Base-by-base conservation (phyloP, 2,329 filamentous ascomycete species). In the Ophiocordyceps robertsii region DNA sequence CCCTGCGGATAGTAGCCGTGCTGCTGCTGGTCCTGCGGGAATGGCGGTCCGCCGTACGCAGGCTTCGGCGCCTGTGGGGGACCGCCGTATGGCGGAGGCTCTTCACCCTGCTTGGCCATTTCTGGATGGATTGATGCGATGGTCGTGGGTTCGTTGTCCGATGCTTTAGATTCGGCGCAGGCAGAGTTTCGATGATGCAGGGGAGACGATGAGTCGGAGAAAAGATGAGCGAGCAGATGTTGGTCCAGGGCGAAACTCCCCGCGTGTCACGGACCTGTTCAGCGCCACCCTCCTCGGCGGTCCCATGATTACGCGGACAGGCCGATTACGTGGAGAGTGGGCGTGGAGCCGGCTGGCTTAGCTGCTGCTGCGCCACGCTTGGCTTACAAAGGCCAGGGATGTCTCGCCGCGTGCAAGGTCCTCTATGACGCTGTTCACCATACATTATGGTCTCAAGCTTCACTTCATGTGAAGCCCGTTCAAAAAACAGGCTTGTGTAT, bases 41-140 rank as follows among this genome's bases (percentile, higher is more conserved):
- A 56, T 11, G 57, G 58, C 41, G 55, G 53, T 29, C 65, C 62
- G 39, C 63, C 56, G 50, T 73, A 72, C 1, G 69, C 60, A 13
- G 63, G 59, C 48, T 68, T 66, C 30, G 69, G 60, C 38, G 58
- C 51, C 44, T 60, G 54, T 31, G 60, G 59, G 21, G 56, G 55
- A 41, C 54, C 57, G 47, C 58, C 59, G 56, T 74, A 73, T 37
- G 69, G 65, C 24, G 70, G 71, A 42, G 72, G 72, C 30, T 67
- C 59, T 42, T 72, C 67, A 57, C 61, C 52, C 55, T 73, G 70
- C 51, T 60, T 54, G 43, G 66, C 60, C 67, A 71, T 72, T 32
- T 29, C 49, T 48, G 10, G 8, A 24, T 17, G 35, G 31, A 11
- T 4, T 12, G 12, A 33, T 6, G 6, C 4, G 6, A 16, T 7